Percentiles rank a stretch among this genome's conserved stretches.
Evolutionary conservation across 2,329 filamentous ascomycete genomes (phyloP).

Genomic region (Fusarium marasasianum): DNA sequence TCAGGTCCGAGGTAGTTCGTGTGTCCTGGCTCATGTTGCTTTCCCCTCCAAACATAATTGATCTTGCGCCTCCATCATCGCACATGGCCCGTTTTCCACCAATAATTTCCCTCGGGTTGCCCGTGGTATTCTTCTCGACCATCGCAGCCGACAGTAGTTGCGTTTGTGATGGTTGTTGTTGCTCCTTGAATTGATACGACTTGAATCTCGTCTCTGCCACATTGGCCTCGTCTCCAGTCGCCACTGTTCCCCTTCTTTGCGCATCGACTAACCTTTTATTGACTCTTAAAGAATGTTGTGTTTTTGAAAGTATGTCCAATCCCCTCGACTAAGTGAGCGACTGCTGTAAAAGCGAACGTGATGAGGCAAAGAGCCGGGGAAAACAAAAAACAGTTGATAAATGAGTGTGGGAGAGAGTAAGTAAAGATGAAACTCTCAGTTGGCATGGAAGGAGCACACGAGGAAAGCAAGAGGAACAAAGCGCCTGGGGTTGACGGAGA

Average conservation of each 20-base stretch:
- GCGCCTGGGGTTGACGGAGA: conserved; percentile 37
- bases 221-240: background rate
- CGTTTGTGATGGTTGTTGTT: background rate
- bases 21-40: background rate
- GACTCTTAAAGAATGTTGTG: conserved; percentile 29
- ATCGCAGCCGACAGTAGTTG: background rate
- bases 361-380: conserved; percentile 35
- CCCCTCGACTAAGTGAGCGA: conserved; percentile 38
- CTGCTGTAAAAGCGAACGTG: conserved; percentile 46
- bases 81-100: background rate
- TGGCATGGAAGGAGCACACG: conserved; percentile 55
- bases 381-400: conserved; percentile 46
- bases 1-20: background rate
- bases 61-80: background rate
- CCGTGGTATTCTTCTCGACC: background rate
- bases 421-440: conserved; percentile 59
- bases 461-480: conserved; percentile 41
- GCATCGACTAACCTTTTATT: conserved; percentile 38
- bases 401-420: conserved; percentile 66
- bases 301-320: conserved; percentile 5
- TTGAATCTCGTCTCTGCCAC: background rate
- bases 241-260: background rate
- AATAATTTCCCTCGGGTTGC: background rate
- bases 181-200: background rate
- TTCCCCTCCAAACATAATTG: background rate